Percentiles rank a stretch among this genome's conserved stretches.
These are phyloP conservation scores for Euphrasia confusa DNA, from an alignment of 257 asterid genomes.

Conservation along the genomic window DNA sequence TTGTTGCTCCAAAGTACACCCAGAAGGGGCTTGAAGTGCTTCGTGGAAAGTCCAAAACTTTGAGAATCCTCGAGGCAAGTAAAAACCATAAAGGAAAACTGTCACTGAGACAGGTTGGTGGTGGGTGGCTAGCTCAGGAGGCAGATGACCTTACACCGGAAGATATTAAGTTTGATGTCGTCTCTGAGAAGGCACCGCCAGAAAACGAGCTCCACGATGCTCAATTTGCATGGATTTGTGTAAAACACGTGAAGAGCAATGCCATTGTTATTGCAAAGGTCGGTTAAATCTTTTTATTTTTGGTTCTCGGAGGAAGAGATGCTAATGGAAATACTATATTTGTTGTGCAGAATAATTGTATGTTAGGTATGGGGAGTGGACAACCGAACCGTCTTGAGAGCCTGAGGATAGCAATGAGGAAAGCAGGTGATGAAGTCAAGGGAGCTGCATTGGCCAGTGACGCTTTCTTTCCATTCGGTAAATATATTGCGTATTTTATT, in stretches of 20 bases:
- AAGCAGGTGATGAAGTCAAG: constrained; percentile 87
- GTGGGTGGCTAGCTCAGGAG: constrained; percentile 96
- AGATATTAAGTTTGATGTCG: constrained; percentile 62
- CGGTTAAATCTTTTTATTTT: neutral
- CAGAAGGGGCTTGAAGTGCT: constrained; percentile 88
- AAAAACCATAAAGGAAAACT: constrained; percentile 75
- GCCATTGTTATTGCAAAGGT: constrained; percentile 94
- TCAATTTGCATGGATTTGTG: constrained; percentile 87
- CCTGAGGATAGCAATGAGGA: constrained; percentile 76
- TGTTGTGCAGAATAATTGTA: constrained; percentile 60
- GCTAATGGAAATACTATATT: constrained; percentile 6
- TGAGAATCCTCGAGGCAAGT: constrained; percentile 87
- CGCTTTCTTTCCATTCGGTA: constrained; percentile 97
- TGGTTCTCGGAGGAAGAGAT: neutral
- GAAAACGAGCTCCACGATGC: constrained; percentile 77
- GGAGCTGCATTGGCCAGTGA: constrained; percentile 98
- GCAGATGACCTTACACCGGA: constrained; percentile 91
- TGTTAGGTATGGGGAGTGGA: constrained; percentile 98
- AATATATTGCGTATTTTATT: neutral
- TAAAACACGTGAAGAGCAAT: constrained; percentile 96
- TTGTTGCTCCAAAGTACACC: constrained; percentile 82
- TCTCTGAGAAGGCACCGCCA: constrained; percentile 57
- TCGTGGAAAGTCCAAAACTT: constrained; percentile 85
- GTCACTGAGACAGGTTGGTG: constrained; percentile 92
- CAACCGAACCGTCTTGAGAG: constrained; percentile 96